Evolutionary conservation across 805 yeast species (phyloP), one percentile per base, ranked within the genome.

Genomic region (Candida ulmi): DNA sequence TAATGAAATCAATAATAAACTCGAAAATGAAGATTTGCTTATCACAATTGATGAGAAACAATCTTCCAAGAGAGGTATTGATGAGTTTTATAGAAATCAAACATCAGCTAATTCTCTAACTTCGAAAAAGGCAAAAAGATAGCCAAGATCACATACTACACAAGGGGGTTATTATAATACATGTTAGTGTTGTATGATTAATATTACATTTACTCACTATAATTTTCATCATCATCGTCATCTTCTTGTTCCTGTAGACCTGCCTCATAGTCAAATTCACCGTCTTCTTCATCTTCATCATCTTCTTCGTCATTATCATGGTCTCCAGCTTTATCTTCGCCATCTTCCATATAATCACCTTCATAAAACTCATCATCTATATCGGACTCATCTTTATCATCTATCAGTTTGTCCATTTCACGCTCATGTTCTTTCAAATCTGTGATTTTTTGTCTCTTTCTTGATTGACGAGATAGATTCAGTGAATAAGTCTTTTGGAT

Each of bases 21-120:
- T 43, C 19, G 50, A 43, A 11, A 41, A 47, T 28, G 51, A 54
- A 25, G 54, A 52, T 35, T 30, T 43, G 2, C 29, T 51, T 3
- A 30, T 51, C 6, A 48, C 53, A 0, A 42, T 51, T 26, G 54
- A 51, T 36, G 45, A 38, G 8, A 25, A 28, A 26, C 12, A 26
- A 13, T 9, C 28, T 5, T 37, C 30, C 6, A 43, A 40, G 34
- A 44, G 40, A 35, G 35, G 43, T 25, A 40, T 40, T 17, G 38
- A 44, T 16, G 40, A 42, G 8, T 43, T 42, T 21, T 44, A 48
- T 33, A 40, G 34, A 26, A 35, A 37, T 12, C 33, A 34, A n/a
- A 16, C 29, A 5, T 39, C n/a, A n/a, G n/a, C 34, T 17, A 18
- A 32, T 1, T 34, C 45, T 8, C 39, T 33, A 8, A 3, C 36